phyloP scores from a whole-genome alignment of 2,329 filamentous ascomycete species.

The Colletotrichum liaoningense region DNA sequence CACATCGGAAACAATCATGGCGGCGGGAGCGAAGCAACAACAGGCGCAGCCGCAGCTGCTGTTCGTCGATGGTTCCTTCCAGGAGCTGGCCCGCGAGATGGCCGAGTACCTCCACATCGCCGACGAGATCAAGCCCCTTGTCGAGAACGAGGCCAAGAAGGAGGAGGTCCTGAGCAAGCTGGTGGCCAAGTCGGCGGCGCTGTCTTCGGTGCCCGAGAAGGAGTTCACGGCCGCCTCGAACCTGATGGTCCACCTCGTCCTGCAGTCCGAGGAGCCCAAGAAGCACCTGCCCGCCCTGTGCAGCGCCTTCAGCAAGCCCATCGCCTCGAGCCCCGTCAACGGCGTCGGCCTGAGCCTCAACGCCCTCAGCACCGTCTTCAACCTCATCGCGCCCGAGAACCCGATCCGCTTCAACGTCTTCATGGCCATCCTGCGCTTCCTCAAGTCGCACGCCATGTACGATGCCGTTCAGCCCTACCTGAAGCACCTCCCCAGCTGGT shows the following conservation, averaged over 20 bases:
- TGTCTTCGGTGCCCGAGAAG: constrained; percentile 93
- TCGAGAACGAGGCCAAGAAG: constrained; percentile 73
- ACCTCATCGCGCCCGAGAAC: constrained; percentile 82
- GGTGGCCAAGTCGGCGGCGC: constrained; percentile 78
- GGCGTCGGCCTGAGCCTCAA: constrained; percentile 88
- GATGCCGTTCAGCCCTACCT: constrained; percentile 87
- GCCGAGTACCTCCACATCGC: constrained; percentile 91
- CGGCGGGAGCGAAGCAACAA: constrained; percentile 50
- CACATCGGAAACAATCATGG: constrained; percentile 41
- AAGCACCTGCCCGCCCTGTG: constrained; percentile 90
- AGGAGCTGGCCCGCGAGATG: constrained; percentile 94
- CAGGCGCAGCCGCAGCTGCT: constrained; percentile 69
- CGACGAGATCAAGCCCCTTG: constrained; percentile 79
- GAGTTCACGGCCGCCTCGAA: constrained; percentile 98
- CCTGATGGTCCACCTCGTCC: constrained; percentile 91
- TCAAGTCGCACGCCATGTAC: constrained; percentile 80
- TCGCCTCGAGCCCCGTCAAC: constrained; percentile 87
- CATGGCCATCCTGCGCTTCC: constrained; percentile 85
- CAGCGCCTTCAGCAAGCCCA: constrained; percentile 87
- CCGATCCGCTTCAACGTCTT: constrained; percentile 91
- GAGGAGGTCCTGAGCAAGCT: constrained; percentile 92
- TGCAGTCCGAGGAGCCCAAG: constrained; percentile 86
- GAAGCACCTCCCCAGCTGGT: constrained; percentile 84
- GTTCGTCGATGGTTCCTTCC: constrained; percentile 91
- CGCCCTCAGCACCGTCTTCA: constrained; percentile 95